Conservation (phyloP, 2,329 filamentous ascomycete genomes). For the Huntiella decipiens region DNA sequence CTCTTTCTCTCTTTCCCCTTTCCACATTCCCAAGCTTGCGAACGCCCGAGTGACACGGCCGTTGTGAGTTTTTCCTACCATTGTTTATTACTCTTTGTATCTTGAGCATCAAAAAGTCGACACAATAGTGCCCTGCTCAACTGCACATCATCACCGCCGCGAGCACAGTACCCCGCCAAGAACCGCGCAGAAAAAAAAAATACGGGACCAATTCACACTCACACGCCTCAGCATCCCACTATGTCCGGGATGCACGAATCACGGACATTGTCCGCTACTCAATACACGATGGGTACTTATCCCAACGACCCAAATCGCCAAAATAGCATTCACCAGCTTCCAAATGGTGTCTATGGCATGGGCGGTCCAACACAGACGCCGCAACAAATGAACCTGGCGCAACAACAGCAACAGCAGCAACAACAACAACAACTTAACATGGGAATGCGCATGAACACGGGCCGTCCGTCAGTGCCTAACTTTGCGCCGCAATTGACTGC, state of each 20-base stretch:
- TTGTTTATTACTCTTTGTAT: neutral
- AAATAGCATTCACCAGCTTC: too few relatives aligned
- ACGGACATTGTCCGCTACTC: slow-evolving; percentile 1
- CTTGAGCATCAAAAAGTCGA: neutral
- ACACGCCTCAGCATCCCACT: neutral
- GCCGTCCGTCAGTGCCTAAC: neutral
- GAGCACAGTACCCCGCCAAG: too few relatives aligned
- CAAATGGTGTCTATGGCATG: too few relatives aligned
- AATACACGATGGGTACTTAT: neutral
- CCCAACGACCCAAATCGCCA: too few relatives aligned
- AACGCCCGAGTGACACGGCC: neutral
- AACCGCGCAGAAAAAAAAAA: neutral
- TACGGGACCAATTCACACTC: neutral
- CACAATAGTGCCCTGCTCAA: neutral
- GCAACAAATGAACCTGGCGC: neutral
- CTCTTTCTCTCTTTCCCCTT: neutral
- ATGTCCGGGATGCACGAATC: slow-evolving; percentile 6
- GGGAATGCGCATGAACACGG: slow-evolving; percentile 1
- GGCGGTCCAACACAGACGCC: too few relatives aligned
- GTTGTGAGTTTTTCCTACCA: neutral
- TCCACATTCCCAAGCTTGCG: too few relatives aligned
- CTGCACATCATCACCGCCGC: neutral
- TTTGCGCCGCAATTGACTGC: too few relatives aligned
- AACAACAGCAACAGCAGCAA: slow-evolving; percentile 1
- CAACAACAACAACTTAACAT: neutral